A percentile compares a stretch with the other conserved stretches of the same genome.
These are phyloP conservation scores for Polyporus tsugae DNA, from an alignment of 1,284 basidiomycete species.

Conservation along the genomic window DNA sequence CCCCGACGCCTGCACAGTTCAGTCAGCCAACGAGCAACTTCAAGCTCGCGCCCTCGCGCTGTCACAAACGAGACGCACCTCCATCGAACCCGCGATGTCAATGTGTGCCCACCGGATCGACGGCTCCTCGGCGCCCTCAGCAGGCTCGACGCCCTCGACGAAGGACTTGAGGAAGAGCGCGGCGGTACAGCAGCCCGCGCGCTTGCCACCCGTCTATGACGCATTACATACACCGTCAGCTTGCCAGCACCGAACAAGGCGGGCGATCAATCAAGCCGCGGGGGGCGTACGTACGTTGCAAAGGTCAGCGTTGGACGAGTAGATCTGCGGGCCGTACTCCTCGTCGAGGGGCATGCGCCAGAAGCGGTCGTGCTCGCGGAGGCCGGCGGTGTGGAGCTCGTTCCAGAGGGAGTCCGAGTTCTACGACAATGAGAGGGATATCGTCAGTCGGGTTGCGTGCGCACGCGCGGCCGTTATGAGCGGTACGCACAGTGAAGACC, in stretches of 20 bases:
- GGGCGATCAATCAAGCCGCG: constrained; percentile 9
- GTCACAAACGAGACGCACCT: constrained; percentile 45
- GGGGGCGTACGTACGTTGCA: constrained; percentile 68
- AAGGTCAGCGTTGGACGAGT: constrained; percentile 82
- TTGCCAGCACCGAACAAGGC: constrained; percentile 21
- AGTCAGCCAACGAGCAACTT: background rate
- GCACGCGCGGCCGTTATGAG: background rate
- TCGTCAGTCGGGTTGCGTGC: no score
- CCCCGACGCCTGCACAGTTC: constrained; percentile 53
- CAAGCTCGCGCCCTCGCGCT: background rate
- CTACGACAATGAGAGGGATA: constrained; percentile 42
- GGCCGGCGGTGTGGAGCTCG: constrained; percentile 74
- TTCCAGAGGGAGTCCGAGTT: constrained; percentile 81
- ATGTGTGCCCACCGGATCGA: constrained; percentile 81
- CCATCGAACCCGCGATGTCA: constrained; percentile 89
- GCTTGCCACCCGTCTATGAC: constrained; percentile 69
- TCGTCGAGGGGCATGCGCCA: constrained; percentile 90
- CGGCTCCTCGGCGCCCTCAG: constrained; percentile 54
- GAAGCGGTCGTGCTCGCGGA: constrained; percentile 80
- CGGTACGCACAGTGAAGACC: constrained; percentile 73
- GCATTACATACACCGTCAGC: constrained; percentile 1
- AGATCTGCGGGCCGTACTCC: constrained; percentile 81
- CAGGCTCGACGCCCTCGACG: constrained; percentile 74
- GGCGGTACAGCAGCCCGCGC: constrained; percentile 84
- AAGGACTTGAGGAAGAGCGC: constrained; percentile 89